Conservation (phyloP, 495 filamentous ascomycete genomes). For the Mycothermus thermophilus region DNA sequence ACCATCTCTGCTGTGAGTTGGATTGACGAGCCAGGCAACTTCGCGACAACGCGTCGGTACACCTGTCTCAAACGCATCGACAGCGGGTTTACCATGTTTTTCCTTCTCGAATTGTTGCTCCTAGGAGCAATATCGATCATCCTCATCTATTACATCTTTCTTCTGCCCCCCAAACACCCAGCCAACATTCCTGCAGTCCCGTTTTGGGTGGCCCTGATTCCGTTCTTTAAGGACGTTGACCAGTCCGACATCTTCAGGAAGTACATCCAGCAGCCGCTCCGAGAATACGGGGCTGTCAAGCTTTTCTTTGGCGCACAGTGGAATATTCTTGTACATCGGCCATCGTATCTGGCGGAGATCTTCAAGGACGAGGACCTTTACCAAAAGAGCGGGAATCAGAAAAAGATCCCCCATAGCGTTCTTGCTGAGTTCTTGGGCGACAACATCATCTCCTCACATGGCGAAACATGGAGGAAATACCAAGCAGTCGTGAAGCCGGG, state of each 20-base stretch:
- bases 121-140: neutral
- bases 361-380: conserved; percentile 35
- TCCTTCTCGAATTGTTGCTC: conserved; percentile 3
- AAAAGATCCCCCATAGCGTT: conserved; percentile 33
- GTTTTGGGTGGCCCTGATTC: conserved; percentile 18
- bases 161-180: conserved; percentile 8
- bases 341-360: conserved; percentile 28
- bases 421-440: conserved; percentile 23
- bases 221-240: conserved; percentile 19
- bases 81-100: conserved; percentile 1
- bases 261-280: conserved; percentile 19
- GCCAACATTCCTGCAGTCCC: conserved; percentile 16
- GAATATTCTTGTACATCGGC: conserved; percentile 15
- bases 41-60: too few relatives aligned
- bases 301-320: conserved; percentile 20
- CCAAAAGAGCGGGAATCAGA: conserved; percentile 32
- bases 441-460: conserved; percentile 10
- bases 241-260: conserved; percentile 16
- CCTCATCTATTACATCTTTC: conserved; percentile 4
- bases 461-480: conserved; percentile 6
- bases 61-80: neutral
- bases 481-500: conserved; percentile 7
- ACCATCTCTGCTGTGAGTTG: too few relatives aligned
- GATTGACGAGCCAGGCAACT: too few relatives aligned
- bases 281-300: conserved; percentile 30